Evolutionary conservation across 2,329 filamentous ascomycete species (phyloP).

Genomic region (Polychaeton citri): DNA sequence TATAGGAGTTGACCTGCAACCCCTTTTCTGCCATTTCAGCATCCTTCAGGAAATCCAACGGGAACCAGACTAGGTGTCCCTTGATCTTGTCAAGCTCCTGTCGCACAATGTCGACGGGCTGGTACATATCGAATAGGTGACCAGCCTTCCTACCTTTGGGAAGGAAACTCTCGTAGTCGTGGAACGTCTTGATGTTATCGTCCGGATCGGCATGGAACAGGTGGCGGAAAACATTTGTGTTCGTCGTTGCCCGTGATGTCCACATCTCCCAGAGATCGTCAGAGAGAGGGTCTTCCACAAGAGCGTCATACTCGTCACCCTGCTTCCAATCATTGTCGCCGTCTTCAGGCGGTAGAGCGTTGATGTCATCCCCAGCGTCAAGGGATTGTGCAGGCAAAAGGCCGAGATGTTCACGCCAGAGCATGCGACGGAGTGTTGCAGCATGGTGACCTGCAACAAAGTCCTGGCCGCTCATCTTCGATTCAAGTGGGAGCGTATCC

Average conservation of each 20-base stretch:
- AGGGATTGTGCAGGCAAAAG: slow-evolving; percentile 59
- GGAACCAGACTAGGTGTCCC: slow-evolving; percentile 91
- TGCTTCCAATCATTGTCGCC: slow-evolving; percentile 63
- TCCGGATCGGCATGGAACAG: slow-evolving; percentile 84
- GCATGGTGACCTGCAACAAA: slow-evolving; percentile 74
- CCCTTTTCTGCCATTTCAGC: slow-evolving; percentile 84
- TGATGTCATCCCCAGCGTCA: slow-evolving; percentile 53
- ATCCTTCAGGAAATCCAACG: slow-evolving; percentile 72
- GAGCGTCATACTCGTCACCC: slow-evolving; percentile 47
- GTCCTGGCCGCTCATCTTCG: slow-evolving; percentile 63
- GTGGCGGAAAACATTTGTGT: slow-evolving; percentile 64
- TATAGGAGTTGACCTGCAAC: slow-evolving; percentile 71
- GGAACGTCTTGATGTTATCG: slow-evolving; percentile 74
- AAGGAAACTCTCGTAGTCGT: slow-evolving; percentile 74
- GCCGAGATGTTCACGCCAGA: slow-evolving; percentile 87
- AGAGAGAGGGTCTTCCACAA: slow-evolving; percentile 47
- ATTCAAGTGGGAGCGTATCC: slow-evolving; percentile 58
- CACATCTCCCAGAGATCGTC: slow-evolving; percentile 50
- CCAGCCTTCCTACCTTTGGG: slow-evolving; percentile 55
- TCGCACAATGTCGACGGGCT: slow-evolving; percentile 59
- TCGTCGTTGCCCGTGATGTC: slow-evolving; percentile 54
- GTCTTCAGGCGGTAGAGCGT: slow-evolving; percentile 61
- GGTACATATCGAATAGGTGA: slow-evolving; percentile 72
- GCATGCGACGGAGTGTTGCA: slow-evolving; percentile 62
- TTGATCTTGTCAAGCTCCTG: slow-evolving; percentile 60